Conservation (phyloP, 495 filamentous ascomycete species). For the Daldinia childiae region DNA sequence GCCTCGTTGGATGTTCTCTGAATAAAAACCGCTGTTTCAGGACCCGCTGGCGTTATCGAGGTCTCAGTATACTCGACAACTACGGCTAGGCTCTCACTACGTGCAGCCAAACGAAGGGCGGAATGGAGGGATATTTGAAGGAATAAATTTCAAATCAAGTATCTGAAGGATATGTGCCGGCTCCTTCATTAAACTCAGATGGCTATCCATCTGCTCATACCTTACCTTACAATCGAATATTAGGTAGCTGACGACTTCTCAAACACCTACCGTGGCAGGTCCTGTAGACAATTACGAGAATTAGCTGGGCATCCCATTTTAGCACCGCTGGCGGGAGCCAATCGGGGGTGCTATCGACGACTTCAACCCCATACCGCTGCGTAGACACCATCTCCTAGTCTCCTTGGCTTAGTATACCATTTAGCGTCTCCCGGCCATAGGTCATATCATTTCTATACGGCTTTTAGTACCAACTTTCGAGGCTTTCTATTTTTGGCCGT, state of each 20-base stretch:
- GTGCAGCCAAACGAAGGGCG: not conserved
- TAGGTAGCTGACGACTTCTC: not conserved
- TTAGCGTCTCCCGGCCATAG: not conserved
- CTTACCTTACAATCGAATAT: not conserved
- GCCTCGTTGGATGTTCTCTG: conserved; percentile 10
- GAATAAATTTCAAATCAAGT: not conserved
- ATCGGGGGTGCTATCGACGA: not conserved
- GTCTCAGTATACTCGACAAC: not conserved
- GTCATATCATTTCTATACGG: not conserved
- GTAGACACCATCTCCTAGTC: not conserved
- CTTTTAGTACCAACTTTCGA: not conserved
- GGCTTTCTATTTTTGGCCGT: not conserved
- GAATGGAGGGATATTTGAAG: not conserved
- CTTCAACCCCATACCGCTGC: not conserved
- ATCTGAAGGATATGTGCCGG: not conserved
- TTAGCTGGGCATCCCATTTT: not conserved
- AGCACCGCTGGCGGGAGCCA: not conserved
- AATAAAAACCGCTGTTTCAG: conserved; percentile 3
- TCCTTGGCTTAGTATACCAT: not conserved
- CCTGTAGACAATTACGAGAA: not conserved
- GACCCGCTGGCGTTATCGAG: not conserved
- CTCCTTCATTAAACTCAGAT: not conserved
- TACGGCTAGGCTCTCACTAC: not conserved
- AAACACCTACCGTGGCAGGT: not conserved
- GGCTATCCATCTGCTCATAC: not conserved